Percentiles rank a stretch among this genome's conserved stretches.
Conservation (phyloP, 139 green algal species). For the Helicosporidium sp. region DNA sequence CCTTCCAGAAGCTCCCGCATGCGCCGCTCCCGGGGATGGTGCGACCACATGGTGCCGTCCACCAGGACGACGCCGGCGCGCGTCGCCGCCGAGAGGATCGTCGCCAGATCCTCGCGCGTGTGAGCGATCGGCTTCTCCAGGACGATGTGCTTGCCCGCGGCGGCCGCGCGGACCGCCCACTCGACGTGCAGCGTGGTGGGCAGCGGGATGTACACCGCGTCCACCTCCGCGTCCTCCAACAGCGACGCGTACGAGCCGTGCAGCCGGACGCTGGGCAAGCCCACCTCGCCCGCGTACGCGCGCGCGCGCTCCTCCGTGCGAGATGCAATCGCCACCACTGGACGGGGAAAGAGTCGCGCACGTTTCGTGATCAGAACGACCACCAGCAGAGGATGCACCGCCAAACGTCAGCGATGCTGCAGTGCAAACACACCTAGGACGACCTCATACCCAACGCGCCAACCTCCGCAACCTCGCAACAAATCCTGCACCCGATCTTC, state of each 20-base stretch:
- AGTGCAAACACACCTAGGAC: too few relatives aligned
- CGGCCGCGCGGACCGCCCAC: conserved; percentile 25
- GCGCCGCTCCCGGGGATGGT: background rate
- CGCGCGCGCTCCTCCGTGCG: too few relatives aligned
- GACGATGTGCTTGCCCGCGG: conserved; percentile 27
- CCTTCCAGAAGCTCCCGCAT: conserved; percentile 8
- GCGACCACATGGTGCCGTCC: conserved; percentile 26
- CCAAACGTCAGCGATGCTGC: too few relatives aligned
- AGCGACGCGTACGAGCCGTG: conserved; percentile 32
- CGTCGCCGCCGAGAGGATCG: conserved; percentile 7
- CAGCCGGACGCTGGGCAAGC: too few relatives aligned
- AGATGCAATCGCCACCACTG: too few relatives aligned
- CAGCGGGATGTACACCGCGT: conserved; percentile 37
- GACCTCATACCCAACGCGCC: too few relatives aligned
- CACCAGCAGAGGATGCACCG: too few relatives aligned
- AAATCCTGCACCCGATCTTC: too few relatives aligned
- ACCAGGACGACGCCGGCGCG: conserved; percentile 15
- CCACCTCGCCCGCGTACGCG: too few relatives aligned
- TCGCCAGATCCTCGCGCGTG: conserved; percentile 5
- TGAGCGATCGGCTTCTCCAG: conserved; percentile 32
- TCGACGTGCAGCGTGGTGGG: conserved; percentile 22
- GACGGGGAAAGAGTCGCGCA: too few relatives aligned
- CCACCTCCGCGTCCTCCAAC: conserved; percentile 15
- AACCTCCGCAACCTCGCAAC: too few relatives aligned
- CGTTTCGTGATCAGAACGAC: too few relatives aligned